Evolutionary conservation across 2,329 filamentous ascomycete species (phyloP), one percentile per base, ranked within the genome.

Genomic region (Stagonosporopsis chrysanthemi): DNA sequence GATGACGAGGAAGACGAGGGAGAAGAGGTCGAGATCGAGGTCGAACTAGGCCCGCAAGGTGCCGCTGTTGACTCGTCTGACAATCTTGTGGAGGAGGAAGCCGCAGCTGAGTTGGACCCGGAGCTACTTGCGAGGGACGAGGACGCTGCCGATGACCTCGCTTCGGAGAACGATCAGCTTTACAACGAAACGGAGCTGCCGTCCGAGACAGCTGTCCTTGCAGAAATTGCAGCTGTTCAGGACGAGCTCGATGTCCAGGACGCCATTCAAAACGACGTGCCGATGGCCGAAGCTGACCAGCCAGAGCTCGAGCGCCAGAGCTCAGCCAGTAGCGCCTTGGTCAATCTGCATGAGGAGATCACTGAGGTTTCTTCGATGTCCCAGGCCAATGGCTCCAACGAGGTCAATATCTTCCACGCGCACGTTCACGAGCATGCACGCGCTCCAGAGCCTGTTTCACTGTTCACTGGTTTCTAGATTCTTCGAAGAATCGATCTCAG

Each of bases 1-100:
- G 61, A 57, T 28, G 57, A 56, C 5, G 44, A 61, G 31, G 54
- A 39, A 22, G 57, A 56, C 5, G 44, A 61, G 31, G 54, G 42
- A 22, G 52, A 49, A 7, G 53, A 54, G 1, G 14, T 42, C 7
- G 46, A 46, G 11, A 24, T 52, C 24, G 56, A 51, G 17, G 23
- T 52, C 7, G 56, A 62, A 22, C 46, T 56, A 26, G 53, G 46
- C 9, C 41, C 41, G n/a, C 28, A 46, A 4, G 41, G 46, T 22
- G 40, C 8, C 41, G 33, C 4, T 19, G 33, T 42, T 39, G 42
- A 29, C 9, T 29, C 42, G n/a, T 40, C 53, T n/a, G 46, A 35
- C 19, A 28, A 28, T 6, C 7, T 43, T 29, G 15, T 11, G 7
- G 39, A 45, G 6, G 26, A 49, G 36, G 35, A 35, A 8, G 26